Conservation (phyloP, 2,329 filamentous ascomycete genomes). For the Ceratocystis cubensis region DNA sequence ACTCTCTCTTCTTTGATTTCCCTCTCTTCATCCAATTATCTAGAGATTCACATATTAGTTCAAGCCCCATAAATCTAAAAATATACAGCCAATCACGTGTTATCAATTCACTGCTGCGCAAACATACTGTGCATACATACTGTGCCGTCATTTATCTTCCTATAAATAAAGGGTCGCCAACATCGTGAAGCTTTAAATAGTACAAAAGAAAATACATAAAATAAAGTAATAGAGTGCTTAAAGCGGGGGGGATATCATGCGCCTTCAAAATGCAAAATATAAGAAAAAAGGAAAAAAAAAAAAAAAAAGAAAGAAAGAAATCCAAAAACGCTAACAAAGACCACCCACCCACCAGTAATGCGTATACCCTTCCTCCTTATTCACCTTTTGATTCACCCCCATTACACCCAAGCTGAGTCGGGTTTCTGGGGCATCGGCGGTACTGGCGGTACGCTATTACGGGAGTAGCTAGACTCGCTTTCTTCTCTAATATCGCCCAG, state of each 20-base stretch:
- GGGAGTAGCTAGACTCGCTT: slow-evolving; percentile 14
- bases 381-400: neutral
- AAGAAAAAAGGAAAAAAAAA: neutral
- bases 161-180: neutral
- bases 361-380: neutral
- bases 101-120: neutral
- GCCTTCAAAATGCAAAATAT: slow-evolving; percentile 1
- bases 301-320: neutral
- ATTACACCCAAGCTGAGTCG: slow-evolving; percentile 16
- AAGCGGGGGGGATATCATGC: slow-evolving; percentile 8
- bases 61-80: neutral
- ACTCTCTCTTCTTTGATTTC: neutral
- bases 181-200: slow-evolving; percentile 5
- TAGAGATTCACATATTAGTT: neutral
- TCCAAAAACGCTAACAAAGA: neutral
- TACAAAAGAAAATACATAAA: slow-evolving; percentile 7
- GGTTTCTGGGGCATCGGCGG: slow-evolving; percentile 15
- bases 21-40: neutral
- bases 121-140: neutral
- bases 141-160: neutral
- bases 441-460: slow-evolving; percentile 7
- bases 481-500: slow-evolving; percentile 31
- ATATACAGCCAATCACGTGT: slow-evolving; percentile 1
- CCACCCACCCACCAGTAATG: neutral
- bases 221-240: slow-evolving; percentile 1